Base-by-base conservation (phyloP, 352 stramenopile genomes). In the Pythium dissimile region DNA sequence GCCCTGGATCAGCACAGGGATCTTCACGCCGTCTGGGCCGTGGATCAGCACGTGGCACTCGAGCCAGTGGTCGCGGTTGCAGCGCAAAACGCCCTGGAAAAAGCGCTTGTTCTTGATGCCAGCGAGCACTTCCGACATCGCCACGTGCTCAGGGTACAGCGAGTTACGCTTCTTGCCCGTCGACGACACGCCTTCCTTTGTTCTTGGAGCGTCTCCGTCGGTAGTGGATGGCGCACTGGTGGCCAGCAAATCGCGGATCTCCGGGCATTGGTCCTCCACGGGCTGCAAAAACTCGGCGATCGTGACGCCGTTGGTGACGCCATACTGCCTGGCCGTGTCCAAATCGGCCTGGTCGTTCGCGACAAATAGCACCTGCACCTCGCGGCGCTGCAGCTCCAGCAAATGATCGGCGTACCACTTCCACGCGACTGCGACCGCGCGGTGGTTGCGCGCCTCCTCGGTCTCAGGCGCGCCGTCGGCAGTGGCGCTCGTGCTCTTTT, bases 71-170 rank as follows among this genome's bases (percentile, higher is more conserved):
- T 94, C 84, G 12, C 84, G 69, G 47, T 97, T 96, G 63, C 81
- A 91, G 24, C 91, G 80, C 37, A 97, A 76, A 1, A 88, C 93
- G 16, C 89, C 92, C 65, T 97, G 89, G 53, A 96, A 93, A 37
- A 92, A 92, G 18, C 78, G 66, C 56, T 89, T 90, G 67, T 88
- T 91, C 64, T 91, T 92, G 48, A 96, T 91, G 23, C 88, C 88
- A 0, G 81, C 69, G 15, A 91, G 69, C n/a, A 96, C 54, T 30
- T 94, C 82, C 20, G 81, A 86, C 50, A 88, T 80, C 12, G 72
- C 47, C 24, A 92, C 62, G 49, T 96, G 88, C 60, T 90, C 80
- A 26, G 77, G 72, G 58, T 94, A 96, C 45, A 95, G 49, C 47
- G 69, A 76, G 49, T 80, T 74, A 38, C 69, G 63, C 56, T 70